A percentile compares a stretch with the other conserved stretches of the same genome.
These are phyloP conservation scores for Phytopythium litorale DNA, from an alignment of 352 stramenopile genomes.

Conservation along the genomic window DNA sequence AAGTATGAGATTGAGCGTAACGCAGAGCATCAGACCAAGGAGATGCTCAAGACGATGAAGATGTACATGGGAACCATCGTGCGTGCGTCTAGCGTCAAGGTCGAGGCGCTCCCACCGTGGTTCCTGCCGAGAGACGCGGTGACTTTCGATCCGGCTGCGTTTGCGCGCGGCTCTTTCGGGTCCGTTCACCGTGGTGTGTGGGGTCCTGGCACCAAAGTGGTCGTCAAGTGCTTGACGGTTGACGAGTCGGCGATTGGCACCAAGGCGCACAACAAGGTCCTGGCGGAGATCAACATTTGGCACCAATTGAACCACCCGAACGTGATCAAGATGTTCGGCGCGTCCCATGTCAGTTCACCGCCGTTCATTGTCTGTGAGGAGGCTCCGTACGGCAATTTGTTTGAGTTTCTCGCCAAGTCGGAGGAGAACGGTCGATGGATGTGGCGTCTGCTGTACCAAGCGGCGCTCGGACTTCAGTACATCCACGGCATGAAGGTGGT, in stretches of 20 bases:
- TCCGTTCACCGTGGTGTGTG: too few species aligned
- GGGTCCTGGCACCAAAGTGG: conserved; percentile 11
- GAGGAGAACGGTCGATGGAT: conserved; percentile 7
- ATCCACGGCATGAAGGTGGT: too few species aligned
- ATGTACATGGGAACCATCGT: background rate
- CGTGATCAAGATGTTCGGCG: conserved; percentile 25
- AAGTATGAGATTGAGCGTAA: background rate
- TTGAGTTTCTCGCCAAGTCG: conserved; percentile 8
- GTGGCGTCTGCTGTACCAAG: conserved; percentile 21
- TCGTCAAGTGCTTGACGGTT: conserved; percentile 21
- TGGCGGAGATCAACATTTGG: conserved; percentile 27
- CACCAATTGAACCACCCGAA: conserved; percentile 22
- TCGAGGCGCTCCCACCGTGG: background rate
- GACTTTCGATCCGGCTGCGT: conserved; percentile 2
- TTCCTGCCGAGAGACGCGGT: background rate
- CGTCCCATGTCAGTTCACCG: conserved; percentile 22
- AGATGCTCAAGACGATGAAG: background rate
- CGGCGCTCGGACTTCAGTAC: conserved; percentile 31
- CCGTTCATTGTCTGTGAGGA: conserved; percentile 27
- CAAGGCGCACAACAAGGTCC: conserved; percentile 3
- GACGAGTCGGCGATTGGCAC: conserved; percentile 2
- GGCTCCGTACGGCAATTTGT: conserved; percentile 20
- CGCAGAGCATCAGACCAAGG: background rate
- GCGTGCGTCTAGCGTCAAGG: background rate
- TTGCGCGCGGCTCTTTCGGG: too few species aligned